A percentile compares a stretch with the other conserved stretches of the same genome.
These are phyloP conservation scores for Fistulina hepatica DNA, from an alignment of 1,284 basidiomycete species.

Conservation along the genomic window DNA sequence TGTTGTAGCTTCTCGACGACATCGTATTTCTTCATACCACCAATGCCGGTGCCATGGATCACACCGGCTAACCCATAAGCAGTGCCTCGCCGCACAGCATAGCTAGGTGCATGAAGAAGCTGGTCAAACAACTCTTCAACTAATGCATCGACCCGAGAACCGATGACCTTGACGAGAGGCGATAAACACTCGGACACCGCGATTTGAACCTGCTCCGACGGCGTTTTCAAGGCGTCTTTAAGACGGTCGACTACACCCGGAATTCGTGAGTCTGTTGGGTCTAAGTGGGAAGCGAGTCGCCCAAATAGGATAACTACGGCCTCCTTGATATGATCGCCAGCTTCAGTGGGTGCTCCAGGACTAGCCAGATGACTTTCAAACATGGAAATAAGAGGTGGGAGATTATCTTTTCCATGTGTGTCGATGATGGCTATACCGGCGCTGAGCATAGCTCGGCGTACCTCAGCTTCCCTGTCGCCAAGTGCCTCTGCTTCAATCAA, in stretches of 20 bases:
- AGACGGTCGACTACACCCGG: slow-evolving; percentile 84
- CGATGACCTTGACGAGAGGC: slow-evolving; percentile 50
- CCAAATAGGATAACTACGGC: slow-evolving; percentile 94
- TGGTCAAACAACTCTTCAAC: slow-evolving; percentile 73
- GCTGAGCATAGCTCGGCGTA: slow-evolving; percentile 79
- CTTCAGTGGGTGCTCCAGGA: slow-evolving; percentile 45
- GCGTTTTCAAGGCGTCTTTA: slow-evolving; percentile 86
- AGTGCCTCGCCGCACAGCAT: slow-evolving; percentile 86
- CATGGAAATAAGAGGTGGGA: slow-evolving; percentile 70
- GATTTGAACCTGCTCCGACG: slow-evolving; percentile 92
- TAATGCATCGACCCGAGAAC: slow-evolving; percentile 39
- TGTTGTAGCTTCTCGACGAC: slow-evolving; percentile 67
- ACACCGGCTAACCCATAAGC: slow-evolving; percentile 95
- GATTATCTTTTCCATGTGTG: slow-evolving; percentile 52
- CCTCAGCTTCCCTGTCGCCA: slow-evolving; percentile 77
- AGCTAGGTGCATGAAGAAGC: slow-evolving; percentile 72
- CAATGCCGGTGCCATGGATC: slow-evolving; percentile 82
- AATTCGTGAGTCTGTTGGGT: slow-evolving; percentile 65
- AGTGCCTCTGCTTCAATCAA: slow-evolving; percentile 79
- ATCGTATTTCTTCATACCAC: slow-evolving; percentile 76
- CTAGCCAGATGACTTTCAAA: slow-evolving; percentile 77
- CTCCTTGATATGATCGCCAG: slow-evolving; percentile 84
- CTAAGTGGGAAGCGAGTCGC: slow-evolving; percentile 83
- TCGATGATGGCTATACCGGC: slow-evolving; percentile 83
- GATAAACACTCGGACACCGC: slow-evolving; percentile 94